Evolutionary conservation across 805 yeast genomes (phyloP).

Genomic region (Wickerhamiella alocasiicola): DNA sequence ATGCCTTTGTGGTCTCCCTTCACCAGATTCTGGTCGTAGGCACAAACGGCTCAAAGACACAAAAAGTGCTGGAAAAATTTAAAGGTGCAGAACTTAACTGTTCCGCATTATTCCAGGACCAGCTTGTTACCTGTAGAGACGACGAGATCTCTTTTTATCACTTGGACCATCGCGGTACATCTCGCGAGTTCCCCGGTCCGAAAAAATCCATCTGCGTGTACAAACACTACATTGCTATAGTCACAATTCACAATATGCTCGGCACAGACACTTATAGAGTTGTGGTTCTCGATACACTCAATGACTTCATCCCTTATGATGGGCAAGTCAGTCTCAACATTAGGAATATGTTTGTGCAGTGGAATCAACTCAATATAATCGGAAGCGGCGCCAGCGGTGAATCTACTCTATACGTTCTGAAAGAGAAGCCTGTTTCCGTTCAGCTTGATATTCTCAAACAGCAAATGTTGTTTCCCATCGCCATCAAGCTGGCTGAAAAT

Average conservation of each 20-base stretch:
- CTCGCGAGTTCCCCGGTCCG: slow-evolving; percentile 44
- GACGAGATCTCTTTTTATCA: slow-evolving; percentile 54
- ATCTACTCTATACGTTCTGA: slow-evolving; percentile 57
- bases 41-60: slow-evolving; percentile 61
- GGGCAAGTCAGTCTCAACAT: slow-evolving; percentile 57
- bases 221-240: slow-evolving; percentile 42
- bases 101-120: slow-evolving; percentile 32
- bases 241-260: slow-evolving; percentile 15
- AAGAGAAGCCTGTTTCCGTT: slow-evolving; percentile 52
- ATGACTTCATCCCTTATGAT: slow-evolving; percentile 59
- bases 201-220: slow-evolving; percentile 42
- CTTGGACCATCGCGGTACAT: slow-evolving; percentile 28
- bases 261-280: slow-evolving; percentile 38
- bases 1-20: slow-evolving; percentile 61
- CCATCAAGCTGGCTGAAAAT: slow-evolving; percentile 50
- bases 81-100: slow-evolving; percentile 38
- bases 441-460: slow-evolving; percentile 58
- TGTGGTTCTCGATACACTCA: slow-evolving; percentile 53
- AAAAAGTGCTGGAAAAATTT: slow-evolving; percentile 32
- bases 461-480: slow-evolving; percentile 59
- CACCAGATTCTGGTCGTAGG: slow-evolving; percentile 56
- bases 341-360: slow-evolving; percentile 41
- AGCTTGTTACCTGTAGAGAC: slow-evolving; percentile 51
- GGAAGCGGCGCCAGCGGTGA: slow-evolving; percentile 38
- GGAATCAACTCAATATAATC: slow-evolving; percentile 48